These are phyloP conservation scores for Hyphopichia pseudoburtonii DNA, from an alignment of 1,139 yeast genomes.

Conservation along the genomic window DNA sequence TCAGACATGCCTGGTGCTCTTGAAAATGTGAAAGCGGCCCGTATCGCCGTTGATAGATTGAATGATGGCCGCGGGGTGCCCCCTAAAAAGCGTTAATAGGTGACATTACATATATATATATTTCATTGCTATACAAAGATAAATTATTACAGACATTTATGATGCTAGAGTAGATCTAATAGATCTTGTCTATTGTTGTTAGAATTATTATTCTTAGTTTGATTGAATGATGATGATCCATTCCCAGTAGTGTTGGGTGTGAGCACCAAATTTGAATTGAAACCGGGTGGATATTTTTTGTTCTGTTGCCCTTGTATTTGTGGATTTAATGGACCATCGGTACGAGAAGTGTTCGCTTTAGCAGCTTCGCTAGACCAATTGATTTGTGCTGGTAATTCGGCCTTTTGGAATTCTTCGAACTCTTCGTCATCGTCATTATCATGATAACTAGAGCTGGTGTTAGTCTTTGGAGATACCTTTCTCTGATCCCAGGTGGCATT, in stretches of 20 bases:
- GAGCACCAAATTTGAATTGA: slow-evolving; percentile 20
- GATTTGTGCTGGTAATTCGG: slow-evolving; percentile 11
- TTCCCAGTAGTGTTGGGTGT: slow-evolving; percentile 15
- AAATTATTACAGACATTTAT: not conserved
- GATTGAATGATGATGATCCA: not conserved
- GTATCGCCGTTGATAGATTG: slow-evolving; percentile 26
- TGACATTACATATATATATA: not conserved
- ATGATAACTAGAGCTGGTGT: too few relatives aligned
- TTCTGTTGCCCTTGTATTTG: too few relatives aligned
- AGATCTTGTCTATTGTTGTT: slow-evolving; percentile 3
- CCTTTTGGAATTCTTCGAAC: slow-evolving; percentile 33
- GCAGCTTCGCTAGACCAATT: slow-evolving; percentile 21
- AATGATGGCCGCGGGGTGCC: slow-evolving; percentile 11
- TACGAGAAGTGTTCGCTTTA: slow-evolving; percentile 2
- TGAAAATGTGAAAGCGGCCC: slow-evolving; percentile 26
- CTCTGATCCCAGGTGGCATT: slow-evolving; percentile 16
- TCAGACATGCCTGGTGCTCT: slow-evolving; percentile 39
- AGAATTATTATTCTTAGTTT: not conserved
- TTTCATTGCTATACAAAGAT: too few relatives aligned
- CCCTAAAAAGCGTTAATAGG: not conserved
- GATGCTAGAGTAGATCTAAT: slow-evolving; percentile 7
- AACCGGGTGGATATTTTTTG: slow-evolving; percentile 30
- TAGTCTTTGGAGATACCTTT: too few relatives aligned
- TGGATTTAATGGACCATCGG: too few relatives aligned
- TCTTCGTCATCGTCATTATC: slow-evolving; percentile 24